These are phyloP conservation scores for Coriolopsis trogii DNA, from an alignment of 1,284 basidiomycete genomes.

Conservation along the genomic window DNA sequence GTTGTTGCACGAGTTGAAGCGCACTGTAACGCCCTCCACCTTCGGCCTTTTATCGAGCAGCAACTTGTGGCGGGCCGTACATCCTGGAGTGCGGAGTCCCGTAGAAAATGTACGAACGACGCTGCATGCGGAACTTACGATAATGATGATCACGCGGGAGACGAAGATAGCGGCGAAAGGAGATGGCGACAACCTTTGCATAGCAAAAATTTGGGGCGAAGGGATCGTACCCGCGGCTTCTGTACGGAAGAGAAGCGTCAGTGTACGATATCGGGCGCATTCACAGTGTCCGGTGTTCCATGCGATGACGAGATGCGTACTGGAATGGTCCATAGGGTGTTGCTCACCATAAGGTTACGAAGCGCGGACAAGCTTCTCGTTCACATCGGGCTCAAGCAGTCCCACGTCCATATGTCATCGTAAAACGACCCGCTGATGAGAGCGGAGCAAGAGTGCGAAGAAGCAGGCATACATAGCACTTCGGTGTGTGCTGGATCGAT, in stretches of 20 bases:
- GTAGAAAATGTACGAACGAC: background rate
- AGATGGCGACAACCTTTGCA: background rate
- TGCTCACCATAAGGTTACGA: constrained; percentile 20
- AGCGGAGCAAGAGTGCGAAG: background rate
- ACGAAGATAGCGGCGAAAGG: constrained; percentile 18
- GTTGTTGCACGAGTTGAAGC: too few relatives aligned
- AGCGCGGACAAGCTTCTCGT: constrained; percentile 4
- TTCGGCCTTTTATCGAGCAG: background rate
- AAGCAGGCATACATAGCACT: too few relatives aligned
- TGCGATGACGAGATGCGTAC: constrained; percentile 3
- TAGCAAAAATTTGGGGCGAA: background rate
- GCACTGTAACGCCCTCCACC: background rate
- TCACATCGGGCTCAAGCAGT: constrained; percentile 9
- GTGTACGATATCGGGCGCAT: background rate
- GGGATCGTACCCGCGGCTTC: background rate
- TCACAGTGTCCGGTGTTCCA: constrained; percentile 6
- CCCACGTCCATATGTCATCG: constrained; percentile 14
- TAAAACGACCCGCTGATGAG: background rate
- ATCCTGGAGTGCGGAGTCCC: constrained; percentile 4
- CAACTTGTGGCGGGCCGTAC: background rate
- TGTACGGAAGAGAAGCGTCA: background rate
- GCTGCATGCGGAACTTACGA: constrained; percentile 5
- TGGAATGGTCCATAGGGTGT: constrained; percentile 6
- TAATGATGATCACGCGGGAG: constrained; percentile 13
- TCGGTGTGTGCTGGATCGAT: too few relatives aligned